These are phyloP conservation scores for Exophiala dermatitidis DNA, from an alignment of 2,329 filamentous ascomycete species.

Conservation along the genomic window DNA sequence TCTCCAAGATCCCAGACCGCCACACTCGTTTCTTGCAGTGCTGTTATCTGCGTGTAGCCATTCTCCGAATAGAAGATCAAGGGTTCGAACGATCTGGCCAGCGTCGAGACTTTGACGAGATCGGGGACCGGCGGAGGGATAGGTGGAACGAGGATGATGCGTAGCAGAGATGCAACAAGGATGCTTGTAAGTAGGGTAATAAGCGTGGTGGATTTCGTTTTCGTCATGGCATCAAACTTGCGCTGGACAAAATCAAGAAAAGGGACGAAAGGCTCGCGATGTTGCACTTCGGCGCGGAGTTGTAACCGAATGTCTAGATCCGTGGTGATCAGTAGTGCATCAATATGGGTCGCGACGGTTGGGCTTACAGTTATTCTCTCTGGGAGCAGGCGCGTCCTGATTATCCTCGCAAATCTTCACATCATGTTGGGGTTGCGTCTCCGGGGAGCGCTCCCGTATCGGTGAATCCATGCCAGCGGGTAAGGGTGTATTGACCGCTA, in stretches of 20 bases:
- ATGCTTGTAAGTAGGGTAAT: slow-evolving; percentile 55
- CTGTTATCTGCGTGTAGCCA: slow-evolving; percentile 75
- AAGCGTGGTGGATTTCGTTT: slow-evolving; percentile 62
- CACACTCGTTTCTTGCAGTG: slow-evolving; percentile 82
- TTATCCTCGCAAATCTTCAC: slow-evolving; percentile 17
- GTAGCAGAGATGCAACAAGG: slow-evolving; percentile 58
- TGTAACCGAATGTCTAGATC: slow-evolving; percentile 75
- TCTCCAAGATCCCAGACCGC: slow-evolving; percentile 94
- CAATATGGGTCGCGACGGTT: slow-evolving; percentile 16
- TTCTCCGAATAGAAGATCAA: slow-evolving; percentile 92
- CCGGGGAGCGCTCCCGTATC: slow-evolving; percentile 50
- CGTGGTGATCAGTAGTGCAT: slow-evolving; percentile 18
- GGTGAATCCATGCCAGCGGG: slow-evolving; percentile 50
- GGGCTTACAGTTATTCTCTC: slow-evolving; percentile 45
- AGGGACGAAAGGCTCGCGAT: slow-evolving; percentile 76
- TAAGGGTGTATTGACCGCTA: slow-evolving; percentile 53
- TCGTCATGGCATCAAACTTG: slow-evolving; percentile 55
- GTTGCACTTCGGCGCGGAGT: slow-evolving; percentile 78
- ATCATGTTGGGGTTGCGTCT: slow-evolving; percentile 39
- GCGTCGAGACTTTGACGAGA: slow-evolving; percentile 79
- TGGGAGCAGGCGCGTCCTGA: slow-evolving; percentile 2
- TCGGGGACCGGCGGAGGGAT: slow-evolving; percentile 65
- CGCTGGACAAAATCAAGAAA: slow-evolving; percentile 57
- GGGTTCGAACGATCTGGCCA: slow-evolving; percentile 87
- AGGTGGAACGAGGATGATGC: slow-evolving; percentile 62